These are phyloP conservation scores for Apiospora rasikravindrae DNA, from an alignment of 2,329 filamentous ascomycete species.

Conservation along the genomic window DNA sequence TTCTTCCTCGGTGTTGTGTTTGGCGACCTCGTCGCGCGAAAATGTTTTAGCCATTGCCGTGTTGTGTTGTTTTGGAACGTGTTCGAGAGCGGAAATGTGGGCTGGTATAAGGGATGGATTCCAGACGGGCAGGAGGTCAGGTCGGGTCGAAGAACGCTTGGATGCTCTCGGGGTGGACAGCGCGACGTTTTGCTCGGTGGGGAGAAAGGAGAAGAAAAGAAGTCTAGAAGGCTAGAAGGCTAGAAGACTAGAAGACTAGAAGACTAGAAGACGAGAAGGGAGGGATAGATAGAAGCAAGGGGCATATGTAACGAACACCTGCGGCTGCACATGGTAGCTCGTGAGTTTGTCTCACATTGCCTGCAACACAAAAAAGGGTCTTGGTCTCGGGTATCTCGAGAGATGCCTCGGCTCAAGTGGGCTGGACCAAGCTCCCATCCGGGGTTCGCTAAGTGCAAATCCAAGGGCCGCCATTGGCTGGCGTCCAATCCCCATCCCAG, in stretches of 20 bases:
- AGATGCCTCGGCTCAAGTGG: constrained; percentile 14
- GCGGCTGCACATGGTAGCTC: background rate
- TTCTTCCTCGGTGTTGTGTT: constrained; percentile 77
- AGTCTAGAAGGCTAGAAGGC: background rate
- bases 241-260: no score
- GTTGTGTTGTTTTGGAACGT: background rate
- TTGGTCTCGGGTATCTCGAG: background rate
- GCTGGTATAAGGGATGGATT: background rate
- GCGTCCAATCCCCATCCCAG: background rate
- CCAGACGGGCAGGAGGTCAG: background rate
- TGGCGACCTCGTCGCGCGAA: constrained; percentile 70
- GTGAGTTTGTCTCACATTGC: background rate
- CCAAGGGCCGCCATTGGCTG: constrained; percentile 9
- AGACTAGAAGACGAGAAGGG: background rate
- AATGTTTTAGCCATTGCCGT: constrained; percentile 51
- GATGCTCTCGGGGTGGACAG: background rate
- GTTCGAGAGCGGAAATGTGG: background rate
- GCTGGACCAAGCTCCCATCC: constrained; percentile 10
- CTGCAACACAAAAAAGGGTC: background rate
- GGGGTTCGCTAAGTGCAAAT: constrained; percentile 13
- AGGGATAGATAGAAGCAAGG: background rate
- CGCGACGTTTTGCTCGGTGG: background rate
- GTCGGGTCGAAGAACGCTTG: background rate
- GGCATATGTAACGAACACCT: background rate
- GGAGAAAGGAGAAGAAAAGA: background rate